These are phyloP conservation scores for Rutstroemia sp. DNA, from an alignment of 2,329 filamentous ascomycete species.

Conservation along the genomic window DNA sequence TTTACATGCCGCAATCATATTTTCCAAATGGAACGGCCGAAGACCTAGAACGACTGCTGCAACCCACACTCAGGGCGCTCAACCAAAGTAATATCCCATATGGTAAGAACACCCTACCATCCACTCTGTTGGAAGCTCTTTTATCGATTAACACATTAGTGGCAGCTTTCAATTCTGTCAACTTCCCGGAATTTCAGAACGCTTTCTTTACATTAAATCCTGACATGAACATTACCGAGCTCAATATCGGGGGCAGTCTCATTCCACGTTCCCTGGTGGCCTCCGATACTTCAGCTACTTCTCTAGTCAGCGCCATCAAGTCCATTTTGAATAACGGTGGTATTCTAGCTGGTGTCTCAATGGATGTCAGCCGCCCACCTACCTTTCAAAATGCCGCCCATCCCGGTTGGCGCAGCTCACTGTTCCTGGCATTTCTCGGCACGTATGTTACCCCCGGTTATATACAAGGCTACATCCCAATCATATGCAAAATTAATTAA, in stretches of 20 bases:
- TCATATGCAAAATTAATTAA: not conserved
- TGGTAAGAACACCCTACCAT: not conserved
- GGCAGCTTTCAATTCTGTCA: not conserved
- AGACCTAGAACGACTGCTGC: constrained; percentile 1
- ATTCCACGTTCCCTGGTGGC: constrained; percentile 3
- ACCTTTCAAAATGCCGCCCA: not conserved
- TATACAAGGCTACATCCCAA: not conserved
- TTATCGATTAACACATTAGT: not conserved
- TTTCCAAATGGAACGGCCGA: constrained; percentile 6
- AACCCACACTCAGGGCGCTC: not conserved
- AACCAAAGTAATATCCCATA: constrained; percentile 2
- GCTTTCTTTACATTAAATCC: constrained; percentile 4
- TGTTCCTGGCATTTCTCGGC: constrained; percentile 9
- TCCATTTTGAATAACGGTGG: constrained; percentile 2
- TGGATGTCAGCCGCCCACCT: constrained; percentile 1
- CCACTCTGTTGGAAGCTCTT: not conserved
- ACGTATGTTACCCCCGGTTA: not conserved
- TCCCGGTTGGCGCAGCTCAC: constrained; percentile 4
- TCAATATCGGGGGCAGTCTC: constrained; percentile 9
- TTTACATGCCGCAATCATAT: constrained; percentile 7
- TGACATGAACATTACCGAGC: not conserved
- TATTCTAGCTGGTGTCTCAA: constrained; percentile 5
- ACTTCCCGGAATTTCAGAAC: constrained; percentile 6
- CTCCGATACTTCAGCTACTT: not conserved
- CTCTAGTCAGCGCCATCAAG: constrained; percentile 1